phyloP scores from a whole-genome alignment of 2,329 filamentous ascomycete species.

The Calonectria hawksworthii region DNA sequence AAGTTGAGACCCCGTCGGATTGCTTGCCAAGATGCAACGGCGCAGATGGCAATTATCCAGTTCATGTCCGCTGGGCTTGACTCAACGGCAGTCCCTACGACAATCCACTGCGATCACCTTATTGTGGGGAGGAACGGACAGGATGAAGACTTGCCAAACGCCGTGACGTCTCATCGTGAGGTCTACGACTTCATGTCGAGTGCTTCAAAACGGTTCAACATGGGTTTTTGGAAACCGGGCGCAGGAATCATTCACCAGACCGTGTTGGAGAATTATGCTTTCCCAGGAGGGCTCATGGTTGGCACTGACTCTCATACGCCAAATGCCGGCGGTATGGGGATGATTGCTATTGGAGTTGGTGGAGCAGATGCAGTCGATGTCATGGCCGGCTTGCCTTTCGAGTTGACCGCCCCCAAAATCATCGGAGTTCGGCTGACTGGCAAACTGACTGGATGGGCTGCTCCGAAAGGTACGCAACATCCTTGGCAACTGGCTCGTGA shows the following conservation, averaged over 20 bases:
- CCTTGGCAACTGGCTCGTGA: not conserved
- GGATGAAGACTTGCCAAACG: conserved; percentile 91
- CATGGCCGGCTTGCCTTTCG: conserved; percentile 97
- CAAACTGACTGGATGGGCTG: conserved; percentile 88
- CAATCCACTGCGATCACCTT: conserved; percentile 99
- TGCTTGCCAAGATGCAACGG: conserved; percentile 99
- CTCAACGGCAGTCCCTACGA: conserved; percentile 91
- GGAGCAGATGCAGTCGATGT: conserved; percentile 99
- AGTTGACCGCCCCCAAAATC: conserved; percentile 96
- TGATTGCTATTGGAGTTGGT: conserved; percentile 95
- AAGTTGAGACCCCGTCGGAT: conserved; percentile 97
- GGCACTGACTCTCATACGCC: conserved; percentile 98
- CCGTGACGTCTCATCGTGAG: conserved; percentile 96
- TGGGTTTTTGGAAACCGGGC: conserved; percentile 99
- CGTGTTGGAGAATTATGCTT: conserved; percentile 97
- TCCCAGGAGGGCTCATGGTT: conserved; percentile 97
- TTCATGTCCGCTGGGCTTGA: conserved; percentile 99
- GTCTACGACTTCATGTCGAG: conserved; percentile 97
- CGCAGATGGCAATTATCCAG: conserved; percentile 99
- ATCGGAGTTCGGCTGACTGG: conserved; percentile 98
- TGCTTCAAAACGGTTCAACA: conserved; percentile 94
- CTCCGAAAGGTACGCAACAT: conserved; percentile 82
- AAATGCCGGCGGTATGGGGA: conserved; percentile 96
- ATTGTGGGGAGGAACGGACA: conserved; percentile 97
- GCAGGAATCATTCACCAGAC: conserved; percentile 99